phyloP scores from a whole-genome alignment of 2,329 filamentous ascomycete genomes.

The Fusarium pilosicola region DNA sequence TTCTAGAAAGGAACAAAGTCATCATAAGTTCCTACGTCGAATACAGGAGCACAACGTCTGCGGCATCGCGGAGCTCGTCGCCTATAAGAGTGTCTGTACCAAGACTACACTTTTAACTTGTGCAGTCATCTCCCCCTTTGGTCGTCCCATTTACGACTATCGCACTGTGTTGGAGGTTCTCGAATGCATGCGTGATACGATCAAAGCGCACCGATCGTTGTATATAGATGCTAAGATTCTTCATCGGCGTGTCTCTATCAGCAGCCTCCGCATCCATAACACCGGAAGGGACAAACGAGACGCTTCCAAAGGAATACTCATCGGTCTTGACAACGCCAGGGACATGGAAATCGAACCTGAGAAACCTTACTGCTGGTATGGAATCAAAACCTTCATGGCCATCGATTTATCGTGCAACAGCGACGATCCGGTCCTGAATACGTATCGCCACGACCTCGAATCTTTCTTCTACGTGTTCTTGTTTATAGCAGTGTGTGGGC shows the following conservation, averaged over 20 bases:
- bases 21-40: slow-evolving; percentile 20
- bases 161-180: slow-evolving; percentile 47
- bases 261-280: slow-evolving; percentile 52
- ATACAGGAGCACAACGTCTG: slow-evolving; percentile 20
- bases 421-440: background rate
- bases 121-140: slow-evolving; percentile 19
- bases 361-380: slow-evolving; percentile 18
- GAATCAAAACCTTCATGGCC: slow-evolving; percentile 43
- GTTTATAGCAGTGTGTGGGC: slow-evolving; percentile 1
- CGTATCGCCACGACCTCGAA: slow-evolving; percentile 44
- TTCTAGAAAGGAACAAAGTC: slow-evolving; percentile 1
- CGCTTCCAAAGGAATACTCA: slow-evolving; percentile 36
- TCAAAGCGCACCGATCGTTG: slow-evolving; percentile 51
- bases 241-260: slow-evolving; percentile 50
- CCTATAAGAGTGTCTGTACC: background rate
- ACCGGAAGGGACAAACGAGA: rapidly evolving
- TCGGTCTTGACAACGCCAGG: slow-evolving; percentile 32
- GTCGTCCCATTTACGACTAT: slow-evolving; percentile 39
- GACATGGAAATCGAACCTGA: slow-evolving; percentile 33
- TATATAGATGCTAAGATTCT: slow-evolving; percentile 48
- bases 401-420: slow-evolving; percentile 27
- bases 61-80: slow-evolving; percentile 25
- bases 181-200: slow-evolving; percentile 46
- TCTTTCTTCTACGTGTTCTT: slow-evolving; percentile 45
- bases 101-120: background rate